Conservation (phyloP, 1,284 basidiomycete genomes). For the Apiotrichum brassicae region DNA sequence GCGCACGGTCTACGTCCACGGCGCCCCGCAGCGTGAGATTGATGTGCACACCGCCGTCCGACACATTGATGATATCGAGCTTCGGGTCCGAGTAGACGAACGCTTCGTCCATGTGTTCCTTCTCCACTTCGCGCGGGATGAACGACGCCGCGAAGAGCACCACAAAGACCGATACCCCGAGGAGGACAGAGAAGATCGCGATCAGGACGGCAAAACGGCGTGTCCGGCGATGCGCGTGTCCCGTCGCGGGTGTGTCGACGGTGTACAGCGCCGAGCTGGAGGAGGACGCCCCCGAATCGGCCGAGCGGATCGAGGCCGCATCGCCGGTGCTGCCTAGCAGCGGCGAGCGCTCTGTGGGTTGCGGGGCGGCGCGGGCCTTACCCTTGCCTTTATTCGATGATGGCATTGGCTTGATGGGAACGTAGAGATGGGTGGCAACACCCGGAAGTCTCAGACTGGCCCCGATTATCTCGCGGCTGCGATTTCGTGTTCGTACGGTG, state of each 20-base stretch:
- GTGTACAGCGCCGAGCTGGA: neutral
- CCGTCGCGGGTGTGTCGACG: neutral
- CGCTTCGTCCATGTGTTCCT: neutral
- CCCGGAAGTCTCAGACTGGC: no score
- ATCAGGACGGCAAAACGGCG: conserved; percentile 13
- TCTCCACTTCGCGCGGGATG: conserved; percentile 6
- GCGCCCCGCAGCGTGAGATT: conserved; percentile 35
- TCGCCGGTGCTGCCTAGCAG: conserved; percentile 10
- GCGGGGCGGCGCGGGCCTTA: conserved; percentile 7
- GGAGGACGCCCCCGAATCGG: neutral
- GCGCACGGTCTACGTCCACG: conserved; percentile 35
- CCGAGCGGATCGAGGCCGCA: neutral
- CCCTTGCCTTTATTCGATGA: conserved; percentile 13
- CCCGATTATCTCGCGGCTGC: no score
- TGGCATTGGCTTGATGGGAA: neutral
- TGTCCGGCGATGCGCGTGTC: neutral
- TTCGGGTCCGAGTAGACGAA: conserved; percentile 7
- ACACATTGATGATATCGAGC: conserved; percentile 37
- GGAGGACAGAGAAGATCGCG: conserved; percentile 22
- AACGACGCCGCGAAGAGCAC: conserved; percentile 31
- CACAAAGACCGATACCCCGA: conserved; percentile 26
- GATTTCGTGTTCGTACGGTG: no score
- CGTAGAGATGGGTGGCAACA: neutral
- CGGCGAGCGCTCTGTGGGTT: conserved; percentile 14
- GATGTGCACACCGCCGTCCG: conserved; percentile 35